Conservation (phyloP, 2,329 filamentous ascomycete species). For the Pseudogymnoascus sp. region DNA sequence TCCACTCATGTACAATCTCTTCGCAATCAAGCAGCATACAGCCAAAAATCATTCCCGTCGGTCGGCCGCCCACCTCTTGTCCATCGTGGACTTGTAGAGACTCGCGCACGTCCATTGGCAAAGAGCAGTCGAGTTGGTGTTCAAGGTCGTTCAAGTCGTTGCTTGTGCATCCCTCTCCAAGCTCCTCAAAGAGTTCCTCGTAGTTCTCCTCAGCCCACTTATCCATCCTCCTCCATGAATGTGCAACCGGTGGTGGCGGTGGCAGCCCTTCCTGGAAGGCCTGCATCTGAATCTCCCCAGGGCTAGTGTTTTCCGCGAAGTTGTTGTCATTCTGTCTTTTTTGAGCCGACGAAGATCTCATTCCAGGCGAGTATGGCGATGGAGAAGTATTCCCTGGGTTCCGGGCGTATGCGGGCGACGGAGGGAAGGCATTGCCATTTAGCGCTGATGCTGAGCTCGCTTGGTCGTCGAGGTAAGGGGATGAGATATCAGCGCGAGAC, state of each 20-base stretch:
- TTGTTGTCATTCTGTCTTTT: constrained; percentile 52
- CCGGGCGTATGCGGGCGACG: constrained; percentile 29
- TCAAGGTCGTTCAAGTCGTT: constrained; percentile 97
- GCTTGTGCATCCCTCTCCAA: constrained; percentile 82
- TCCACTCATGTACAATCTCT: constrained; percentile 96
- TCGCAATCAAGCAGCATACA: constrained; percentile 96
- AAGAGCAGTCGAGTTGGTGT: constrained; percentile 87
- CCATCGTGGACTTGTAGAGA: constrained; percentile 88
- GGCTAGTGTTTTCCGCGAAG: constrained; percentile 59
- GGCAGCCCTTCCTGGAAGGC: constrained; percentile 87
- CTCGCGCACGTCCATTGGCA: constrained; percentile 89
- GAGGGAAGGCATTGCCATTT: constrained; percentile 52
- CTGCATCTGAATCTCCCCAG: constrained; percentile 91
- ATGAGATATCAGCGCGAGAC: constrained; percentile 76
- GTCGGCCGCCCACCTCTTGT: constrained; percentile 87
- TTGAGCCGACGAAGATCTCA: constrained; percentile 69
- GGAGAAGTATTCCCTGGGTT: constrained; percentile 50
- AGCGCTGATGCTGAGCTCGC: constrained; percentile 43
- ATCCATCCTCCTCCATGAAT: constrained; percentile 94
- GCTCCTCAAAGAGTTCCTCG: constrained; percentile 85
- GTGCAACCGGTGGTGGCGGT: constrained; percentile 75
- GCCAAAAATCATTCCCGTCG: constrained; percentile 87
- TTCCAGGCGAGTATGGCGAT: constrained; percentile 81
- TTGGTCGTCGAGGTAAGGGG: constrained; percentile 69
- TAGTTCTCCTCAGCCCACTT: constrained; percentile 92